Conservation (phyloP, 2,329 filamentous ascomycete species). For the Lasiodiplodia citricola region DNA sequence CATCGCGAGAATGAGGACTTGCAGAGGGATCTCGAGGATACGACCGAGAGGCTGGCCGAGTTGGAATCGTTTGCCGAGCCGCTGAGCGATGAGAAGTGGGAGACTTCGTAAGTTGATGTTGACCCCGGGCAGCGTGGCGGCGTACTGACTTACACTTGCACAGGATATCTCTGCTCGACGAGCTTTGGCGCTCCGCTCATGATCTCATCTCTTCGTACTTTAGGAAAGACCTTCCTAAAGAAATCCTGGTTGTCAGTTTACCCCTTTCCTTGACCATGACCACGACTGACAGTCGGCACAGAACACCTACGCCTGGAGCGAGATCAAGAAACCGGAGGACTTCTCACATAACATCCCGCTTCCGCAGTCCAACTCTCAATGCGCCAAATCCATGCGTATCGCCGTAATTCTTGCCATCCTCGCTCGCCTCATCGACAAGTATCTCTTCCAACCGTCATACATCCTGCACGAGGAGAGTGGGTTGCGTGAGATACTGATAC, state of each 20-base stretch:
- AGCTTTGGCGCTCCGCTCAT: slow-evolving; percentile 9
- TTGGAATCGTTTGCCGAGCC: slow-evolving; percentile 10
- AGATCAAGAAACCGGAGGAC: slow-evolving; percentile 26
- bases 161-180: not conserved
- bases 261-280: not conserved
- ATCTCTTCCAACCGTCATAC: slow-evolving; percentile 44
- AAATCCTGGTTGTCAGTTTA: not conserved
- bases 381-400: slow-evolving; percentile 43
- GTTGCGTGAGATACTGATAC: slow-evolving; percentile 23
- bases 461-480: slow-evolving; percentile 31
- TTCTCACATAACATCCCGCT: slow-evolving; percentile 35
- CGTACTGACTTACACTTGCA: not conserved
- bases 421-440: slow-evolving; percentile 34
- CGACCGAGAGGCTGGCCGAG: slow-evolving; percentile 16
- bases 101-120: not conserved
- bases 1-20: slow-evolving; percentile 7
- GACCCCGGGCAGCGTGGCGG: no score
- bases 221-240: slow-evolving; percentile 14
- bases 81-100: slow-evolving; percentile 15
- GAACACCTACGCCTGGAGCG: slow-evolving; percentile 9
- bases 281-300: not conserved
- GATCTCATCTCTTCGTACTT: slow-evolving; percentile 20
- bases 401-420: slow-evolving; percentile 39
- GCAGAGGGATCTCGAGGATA: slow-evolving; percentile 12
- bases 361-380: slow-evolving; percentile 36